Evolutionary conservation across 495 filamentous ascomycete species (phyloP).

Genomic region (Aspergillus asperescens): DNA sequence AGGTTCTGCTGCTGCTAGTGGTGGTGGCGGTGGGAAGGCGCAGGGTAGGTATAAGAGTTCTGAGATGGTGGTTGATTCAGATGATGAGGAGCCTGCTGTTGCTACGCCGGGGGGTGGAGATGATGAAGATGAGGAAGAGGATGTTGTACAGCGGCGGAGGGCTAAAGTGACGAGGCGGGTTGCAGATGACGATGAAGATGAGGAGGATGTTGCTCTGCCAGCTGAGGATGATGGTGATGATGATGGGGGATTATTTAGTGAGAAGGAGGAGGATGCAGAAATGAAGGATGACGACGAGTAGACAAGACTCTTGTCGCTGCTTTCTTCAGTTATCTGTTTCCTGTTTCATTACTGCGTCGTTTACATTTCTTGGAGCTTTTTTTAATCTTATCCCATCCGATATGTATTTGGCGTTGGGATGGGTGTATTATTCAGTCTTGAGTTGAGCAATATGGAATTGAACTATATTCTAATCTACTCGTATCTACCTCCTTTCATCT

Average conservation of each 20-base stretch:
- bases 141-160: slow-evolving; percentile 33
- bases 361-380: background rate
- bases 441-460: background rate
- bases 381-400: background rate
- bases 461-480: too few relatives aligned
- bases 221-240: slow-evolving; percentile 11
- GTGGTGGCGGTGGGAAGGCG: slow-evolving; percentile 30
- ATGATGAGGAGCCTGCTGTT: slow-evolving; percentile 43
- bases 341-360: background rate
- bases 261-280: slow-evolving; percentile 19
- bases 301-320: background rate
- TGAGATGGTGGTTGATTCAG: slow-evolving; percentile 74
- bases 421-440: slow-evolving; percentile 1
- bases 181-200: slow-evolving; percentile 44
- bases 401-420: slow-evolving; percentile 2
- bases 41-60: slow-evolving; percentile 71
- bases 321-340: background rate
- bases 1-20: slow-evolving; percentile 11
- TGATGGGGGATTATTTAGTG: slow-evolving; percentile 22
- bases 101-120: slow-evolving; percentile 29
- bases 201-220: slow-evolving; percentile 22
- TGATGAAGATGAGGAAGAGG: slow-evolving; percentile 33
- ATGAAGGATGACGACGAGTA: slow-evolving; percentile 21
- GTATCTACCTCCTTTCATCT: too few relatives aligned
- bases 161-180: slow-evolving; percentile 34